Evolutionary conservation across 2,329 filamentous ascomycete genomes (phyloP).

Genomic region (Ophiostoma novo-ulmi): DNA sequence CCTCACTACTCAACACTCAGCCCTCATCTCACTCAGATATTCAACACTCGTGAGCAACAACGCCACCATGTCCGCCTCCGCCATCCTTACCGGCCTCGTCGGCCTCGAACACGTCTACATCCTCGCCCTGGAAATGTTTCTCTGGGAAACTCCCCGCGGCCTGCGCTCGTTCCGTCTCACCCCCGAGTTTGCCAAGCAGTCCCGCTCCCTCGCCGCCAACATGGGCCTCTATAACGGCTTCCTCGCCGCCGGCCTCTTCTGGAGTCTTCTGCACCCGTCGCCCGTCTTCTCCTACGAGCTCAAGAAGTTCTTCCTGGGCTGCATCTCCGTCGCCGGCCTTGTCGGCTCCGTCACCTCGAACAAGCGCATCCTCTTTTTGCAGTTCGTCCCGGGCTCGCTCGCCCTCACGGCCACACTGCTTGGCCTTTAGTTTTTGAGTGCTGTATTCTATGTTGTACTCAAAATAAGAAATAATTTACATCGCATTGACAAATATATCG

Average conservation of each 20-base stretch:
- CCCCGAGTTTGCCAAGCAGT: constrained; percentile 43
- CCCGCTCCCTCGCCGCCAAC: constrained; percentile 44
- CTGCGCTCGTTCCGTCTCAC: constrained; percentile 42
- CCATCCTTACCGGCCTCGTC: constrained; percentile 36
- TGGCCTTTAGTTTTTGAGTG: neutral
- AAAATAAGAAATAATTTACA: neutral
- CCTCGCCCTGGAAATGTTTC: constrained; percentile 45
- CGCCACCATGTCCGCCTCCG: constrained; percentile 18
- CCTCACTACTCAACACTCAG: neutral
- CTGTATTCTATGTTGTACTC: neutral
- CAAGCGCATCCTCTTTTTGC: constrained; percentile 41
- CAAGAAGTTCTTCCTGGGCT: constrained; percentile 45
- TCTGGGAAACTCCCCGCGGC: constrained; percentile 46
- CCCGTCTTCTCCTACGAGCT: constrained; percentile 41
- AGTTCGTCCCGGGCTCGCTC: constrained; percentile 37
- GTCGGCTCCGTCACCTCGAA: constrained; percentile 43
- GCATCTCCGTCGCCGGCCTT: constrained; percentile 42
- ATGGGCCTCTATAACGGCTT: constrained; percentile 52
- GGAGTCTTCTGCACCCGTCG: constrained; percentile 45
- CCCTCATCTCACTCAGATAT: neutral
- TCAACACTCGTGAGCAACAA: no score
- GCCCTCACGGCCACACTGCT: constrained; percentile 33
- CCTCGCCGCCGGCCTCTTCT: constrained; percentile 45
- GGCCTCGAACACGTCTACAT: constrained; percentile 46
- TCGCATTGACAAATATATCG: no score